phyloP scores from a whole-genome alignment of 2,329 filamentous ascomycete species.

The Colletotrichum liaoningense region DNA sequence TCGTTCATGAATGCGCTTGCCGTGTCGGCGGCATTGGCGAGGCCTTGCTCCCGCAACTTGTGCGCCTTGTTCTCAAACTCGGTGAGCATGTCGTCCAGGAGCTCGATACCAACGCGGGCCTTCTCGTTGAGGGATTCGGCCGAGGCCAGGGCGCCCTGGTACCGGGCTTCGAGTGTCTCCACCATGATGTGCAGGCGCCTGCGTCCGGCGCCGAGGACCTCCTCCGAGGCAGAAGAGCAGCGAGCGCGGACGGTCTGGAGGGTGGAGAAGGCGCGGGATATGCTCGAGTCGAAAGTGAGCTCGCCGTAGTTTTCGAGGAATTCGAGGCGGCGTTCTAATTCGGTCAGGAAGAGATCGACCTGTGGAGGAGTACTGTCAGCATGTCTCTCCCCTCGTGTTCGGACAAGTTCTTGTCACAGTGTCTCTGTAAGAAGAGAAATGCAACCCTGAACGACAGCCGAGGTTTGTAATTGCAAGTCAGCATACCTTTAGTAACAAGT shows the following conservation, averaged over 20 bases:
- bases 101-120: slow-evolving; percentile 84
- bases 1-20: slow-evolving; percentile 81
- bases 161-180: slow-evolving; percentile 88
- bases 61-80: slow-evolving; percentile 88
- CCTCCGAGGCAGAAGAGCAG: slow-evolving; percentile 90
- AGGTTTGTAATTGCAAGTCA: not conserved
- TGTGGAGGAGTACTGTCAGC: slow-evolving; percentile 42
- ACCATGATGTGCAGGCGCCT: slow-evolving; percentile 89
- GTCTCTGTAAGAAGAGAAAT: not conserved
- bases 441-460: not conserved
- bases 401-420: no score
- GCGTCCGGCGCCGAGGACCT: slow-evolving; percentile 87
- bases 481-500: slow-evolving; percentile 66
- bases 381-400: not conserved
- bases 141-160: slow-evolving; percentile 85
- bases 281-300: slow-evolving; percentile 82
- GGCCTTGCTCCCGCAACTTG: slow-evolving; percentile 81
- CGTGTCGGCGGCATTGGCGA: slow-evolving; percentile 74
- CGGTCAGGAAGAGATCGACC: slow-evolving; percentile 85
- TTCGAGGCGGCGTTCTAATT: slow-evolving; percentile 88
- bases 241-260: slow-evolving; percentile 87
- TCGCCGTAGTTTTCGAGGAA: slow-evolving; percentile 91
- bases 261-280: slow-evolving; percentile 86
- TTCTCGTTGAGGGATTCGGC: slow-evolving; percentile 93
- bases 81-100: slow-evolving; percentile 86